Conservation (phyloP, 306 rosid species). For the Inga laurina region DNA sequence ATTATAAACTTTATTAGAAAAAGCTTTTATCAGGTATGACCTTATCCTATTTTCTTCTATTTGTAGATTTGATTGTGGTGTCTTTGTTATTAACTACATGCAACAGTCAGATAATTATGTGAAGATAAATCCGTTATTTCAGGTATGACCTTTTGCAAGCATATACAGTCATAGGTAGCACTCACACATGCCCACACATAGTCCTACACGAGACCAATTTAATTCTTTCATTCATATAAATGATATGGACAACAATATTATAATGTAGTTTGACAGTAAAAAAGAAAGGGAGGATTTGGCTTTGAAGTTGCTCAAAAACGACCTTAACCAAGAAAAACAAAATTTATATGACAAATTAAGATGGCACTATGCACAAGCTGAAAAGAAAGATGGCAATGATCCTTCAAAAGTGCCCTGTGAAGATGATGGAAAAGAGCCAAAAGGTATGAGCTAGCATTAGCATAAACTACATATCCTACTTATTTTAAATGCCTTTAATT, state of each 20-base stretch:
- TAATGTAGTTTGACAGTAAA: not conserved
- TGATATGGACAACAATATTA: not conserved
- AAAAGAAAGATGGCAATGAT: no score
- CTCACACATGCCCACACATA: not conserved
- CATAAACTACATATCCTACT: no score
- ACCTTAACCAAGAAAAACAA: not conserved
- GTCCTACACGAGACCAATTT: not conserved
- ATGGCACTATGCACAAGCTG: no score
- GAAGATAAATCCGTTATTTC: no score
- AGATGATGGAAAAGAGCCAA: no score
- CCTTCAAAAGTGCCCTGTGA: no score
- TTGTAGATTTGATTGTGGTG: not conserved
- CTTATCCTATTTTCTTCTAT: not conserved
- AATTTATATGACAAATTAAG: no score
- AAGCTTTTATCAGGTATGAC: no score
- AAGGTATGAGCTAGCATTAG: no score
- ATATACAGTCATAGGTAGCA: not conserved
- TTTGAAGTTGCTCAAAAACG: not conserved
- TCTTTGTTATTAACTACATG: not conserved
- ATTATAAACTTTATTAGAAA: no score
- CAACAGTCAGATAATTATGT: not conserved
- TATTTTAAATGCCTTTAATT: no score
- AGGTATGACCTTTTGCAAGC: not conserved
- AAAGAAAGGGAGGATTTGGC: not conserved
- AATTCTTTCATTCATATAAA: no score